phyloP scores from a whole-genome alignment of 208 protist species.

The Trypanosoma boissoni region DNA sequence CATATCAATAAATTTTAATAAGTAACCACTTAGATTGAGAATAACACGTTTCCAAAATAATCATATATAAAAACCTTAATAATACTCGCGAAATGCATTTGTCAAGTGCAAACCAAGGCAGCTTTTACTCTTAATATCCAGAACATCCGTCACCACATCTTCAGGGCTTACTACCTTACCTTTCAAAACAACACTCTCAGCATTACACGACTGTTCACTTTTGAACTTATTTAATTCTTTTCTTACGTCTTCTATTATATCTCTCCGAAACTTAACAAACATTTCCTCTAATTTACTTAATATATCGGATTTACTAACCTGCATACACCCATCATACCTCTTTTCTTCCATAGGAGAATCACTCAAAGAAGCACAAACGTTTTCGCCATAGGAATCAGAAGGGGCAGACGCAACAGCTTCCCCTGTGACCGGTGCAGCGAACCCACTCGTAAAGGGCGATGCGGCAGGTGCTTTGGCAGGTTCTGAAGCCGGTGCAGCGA shows the following conservation, averaged over 20 bases:
- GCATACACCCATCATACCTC: too few species aligned
- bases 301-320: too few species aligned
- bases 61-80: not conserved
- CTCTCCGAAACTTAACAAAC: not conserved
- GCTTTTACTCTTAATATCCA: not conserved
- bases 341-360: too few species aligned
- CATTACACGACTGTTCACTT: too few species aligned
- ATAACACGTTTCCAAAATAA: not conserved
- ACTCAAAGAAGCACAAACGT: too few species aligned
- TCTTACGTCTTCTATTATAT: conserved; percentile 2
- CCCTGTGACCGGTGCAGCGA: too few species aligned
- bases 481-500: too few species aligned
- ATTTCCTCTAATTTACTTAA: not conserved
- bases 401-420: too few species aligned
- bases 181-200: not conserved
- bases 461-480: too few species aligned
- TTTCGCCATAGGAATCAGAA: too few species aligned
- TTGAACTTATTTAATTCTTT: too few species aligned
- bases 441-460: too few species aligned
- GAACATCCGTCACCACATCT: not conserved
- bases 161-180: not conserved
- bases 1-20: not conserved
- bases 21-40: not conserved
- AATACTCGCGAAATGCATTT: conserved; percentile 19
- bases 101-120: not conserved